A percentile compares a stretch with the other conserved stretches of the same genome.
Conservation (phyloP, 2,329 filamentous ascomycete genomes). For the Didymella arachidicola region DNA sequence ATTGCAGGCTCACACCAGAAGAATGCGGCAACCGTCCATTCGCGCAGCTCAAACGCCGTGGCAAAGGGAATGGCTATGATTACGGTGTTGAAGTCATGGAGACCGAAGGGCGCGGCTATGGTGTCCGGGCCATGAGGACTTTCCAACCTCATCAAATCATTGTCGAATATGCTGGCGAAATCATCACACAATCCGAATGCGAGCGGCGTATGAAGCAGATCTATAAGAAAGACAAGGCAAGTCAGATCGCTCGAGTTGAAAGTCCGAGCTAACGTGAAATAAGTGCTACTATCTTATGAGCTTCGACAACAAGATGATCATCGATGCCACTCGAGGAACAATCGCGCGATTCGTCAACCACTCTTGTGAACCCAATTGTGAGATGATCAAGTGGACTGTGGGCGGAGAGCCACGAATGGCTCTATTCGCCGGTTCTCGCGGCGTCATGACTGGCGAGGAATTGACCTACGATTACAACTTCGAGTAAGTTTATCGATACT, state of each 20-base stretch:
- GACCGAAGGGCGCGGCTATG: constrained; percentile 86
- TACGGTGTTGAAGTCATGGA: constrained; percentile 96
- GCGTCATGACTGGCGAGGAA: constrained; percentile 94
- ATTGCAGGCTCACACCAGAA: constrained; percentile 80
- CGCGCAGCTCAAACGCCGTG: constrained; percentile 75
- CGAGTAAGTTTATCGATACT: constrained; percentile 58
- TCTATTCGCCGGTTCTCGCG: constrained; percentile 87
- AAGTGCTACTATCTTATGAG: constrained; percentile 99
- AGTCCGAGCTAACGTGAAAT: constrained; percentile 27
- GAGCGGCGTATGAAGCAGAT: constrained; percentile 90
- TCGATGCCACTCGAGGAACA: constrained; percentile 93
- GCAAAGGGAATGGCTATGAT: constrained; percentile 79
- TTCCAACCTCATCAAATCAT: constrained; percentile 94
- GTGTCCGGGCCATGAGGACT: constrained; percentile 86
- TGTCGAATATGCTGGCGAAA: constrained; percentile 97
- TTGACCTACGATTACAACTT: constrained; percentile 92
- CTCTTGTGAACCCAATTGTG: constrained; percentile 93
- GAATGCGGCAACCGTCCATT: constrained; percentile 88
- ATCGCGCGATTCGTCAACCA: constrained; percentile 99
- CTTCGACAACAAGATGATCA: constrained; percentile 98
- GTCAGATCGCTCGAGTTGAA: constrained; percentile 31
- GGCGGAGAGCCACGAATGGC: constrained; percentile 94
- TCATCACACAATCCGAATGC: constrained; percentile 93
- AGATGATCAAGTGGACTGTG: constrained; percentile 98
- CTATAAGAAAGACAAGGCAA: constrained; percentile 92